phyloP scores from a whole-genome alignment of 2,329 filamentous ascomycete species.

The Aspergillus chevalieri region DNA sequence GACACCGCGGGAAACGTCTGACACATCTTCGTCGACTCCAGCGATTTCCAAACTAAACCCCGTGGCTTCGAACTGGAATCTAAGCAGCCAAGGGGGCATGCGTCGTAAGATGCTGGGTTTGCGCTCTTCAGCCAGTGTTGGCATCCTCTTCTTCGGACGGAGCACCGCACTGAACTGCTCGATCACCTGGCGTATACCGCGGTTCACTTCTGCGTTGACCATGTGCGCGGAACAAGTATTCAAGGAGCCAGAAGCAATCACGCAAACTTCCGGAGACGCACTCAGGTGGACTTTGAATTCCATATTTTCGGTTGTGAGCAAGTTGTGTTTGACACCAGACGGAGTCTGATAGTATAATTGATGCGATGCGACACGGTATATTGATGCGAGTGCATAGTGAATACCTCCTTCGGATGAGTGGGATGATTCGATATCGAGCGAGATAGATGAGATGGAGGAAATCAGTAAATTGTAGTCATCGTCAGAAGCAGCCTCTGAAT shows the following conservation, averaged over 20 bases:
- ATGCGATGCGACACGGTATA: conserved; percentile 76
- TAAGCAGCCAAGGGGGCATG: conserved; percentile 76
- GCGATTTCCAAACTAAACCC: conserved; percentile 89
- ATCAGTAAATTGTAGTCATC: conserved; percentile 94
- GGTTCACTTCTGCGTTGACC: conserved; percentile 84
- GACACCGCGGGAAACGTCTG: conserved; percentile 71
- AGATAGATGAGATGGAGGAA: conserved; percentile 88
- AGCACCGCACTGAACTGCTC: conserved; percentile 70
- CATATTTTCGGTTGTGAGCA: conserved; percentile 79
- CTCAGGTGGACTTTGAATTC: conserved; percentile 81
- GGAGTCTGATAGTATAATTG: conserved; percentile 92
- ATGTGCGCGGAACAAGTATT: conserved; percentile 86
- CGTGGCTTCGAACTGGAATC: conserved; percentile 76
- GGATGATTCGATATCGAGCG: conserved; percentile 90
- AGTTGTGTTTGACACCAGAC: conserved; percentile 72
- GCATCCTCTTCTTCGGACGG: conserved; percentile 54
- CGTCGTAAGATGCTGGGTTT: conserved; percentile 67
- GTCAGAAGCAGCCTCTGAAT: conserved; percentile 53
- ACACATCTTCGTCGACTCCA: conserved; percentile 77
- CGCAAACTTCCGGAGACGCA: conserved; percentile 77
- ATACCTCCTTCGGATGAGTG: conserved; percentile 77
- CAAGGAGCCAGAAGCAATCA: conserved; percentile 70
- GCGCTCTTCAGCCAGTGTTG: conserved; percentile 43
- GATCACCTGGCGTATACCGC: conserved; percentile 86
- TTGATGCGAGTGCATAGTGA: conserved; percentile 79